Evolutionary conservation across 164 flowering plant genomes (phyloP), one percentile per base, ranked within the genome.

Genomic region (Vitis vinifera): DNA sequence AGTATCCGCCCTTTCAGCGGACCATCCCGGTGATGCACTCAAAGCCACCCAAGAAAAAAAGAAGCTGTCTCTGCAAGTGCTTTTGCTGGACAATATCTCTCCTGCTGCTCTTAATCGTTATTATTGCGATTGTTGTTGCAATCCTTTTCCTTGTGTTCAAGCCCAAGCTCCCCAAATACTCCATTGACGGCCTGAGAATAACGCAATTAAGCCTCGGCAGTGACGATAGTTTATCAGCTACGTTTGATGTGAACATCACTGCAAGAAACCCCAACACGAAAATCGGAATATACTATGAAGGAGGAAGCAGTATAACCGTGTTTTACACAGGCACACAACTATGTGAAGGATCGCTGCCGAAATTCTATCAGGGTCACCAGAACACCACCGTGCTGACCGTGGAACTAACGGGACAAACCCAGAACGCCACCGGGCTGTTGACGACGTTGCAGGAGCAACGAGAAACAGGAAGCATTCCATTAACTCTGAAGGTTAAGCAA

Each of bases 331-430:
- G 74, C 17, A 83, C 84, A 1, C 66, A 79, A 30, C 87, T 94
- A 0, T 81, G 89, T 63, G 70, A 77, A 53, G 98, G 98, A 6
- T 66, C 84, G 1, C 62, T 89, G 72, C 98, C 98, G 0, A 76
- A 67, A 57, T 94, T 94, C 82, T 94, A 92, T 67, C 98, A 94
- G 73, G 97, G 97, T 5, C 97, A 94, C 61, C 53, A 67, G 66
- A 94, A 94, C 80, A 91, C 95, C 1, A 92, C 98, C 0, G 79
- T 79, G 49, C 68, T 94, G 10, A 52, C 74, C 31, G 72, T 94
- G 17, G 16, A 65, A 0, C n/a, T 94, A 72, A 63, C 85, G 0
- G 97, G 97, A 2, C 82, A 81, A 37, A 81, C 83, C 0, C 59
- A 70, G 62, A 68, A 90, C 29, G 94, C 85, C 0, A 75, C 70